A percentile compares a stretch with the other conserved stretches of the same genome.
phyloP scores from a whole-genome alignment of 169 alveolate genomes.

The Theileria parva region DNA sequence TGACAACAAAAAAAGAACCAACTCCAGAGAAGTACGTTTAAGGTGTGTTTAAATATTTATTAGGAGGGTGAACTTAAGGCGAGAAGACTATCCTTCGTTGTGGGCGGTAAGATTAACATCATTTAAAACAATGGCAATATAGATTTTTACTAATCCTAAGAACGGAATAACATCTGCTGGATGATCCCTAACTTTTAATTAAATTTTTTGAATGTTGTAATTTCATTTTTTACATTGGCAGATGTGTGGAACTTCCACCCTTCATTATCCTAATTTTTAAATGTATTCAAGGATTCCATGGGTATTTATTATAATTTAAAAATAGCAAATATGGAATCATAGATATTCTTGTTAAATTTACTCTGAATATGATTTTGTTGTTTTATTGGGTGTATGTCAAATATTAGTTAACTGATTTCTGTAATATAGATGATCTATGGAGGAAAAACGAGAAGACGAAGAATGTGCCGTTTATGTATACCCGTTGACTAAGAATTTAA shows the following conservation, averaged over 20 bases:
- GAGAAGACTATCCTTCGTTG: slow-evolving; percentile 20
- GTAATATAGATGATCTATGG: slow-evolving; percentile 7
- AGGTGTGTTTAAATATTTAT: not conserved
- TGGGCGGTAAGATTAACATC: slow-evolving; percentile 3
- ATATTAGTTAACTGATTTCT: not conserved
- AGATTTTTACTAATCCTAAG: slow-evolving; percentile 26
- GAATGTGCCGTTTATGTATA: slow-evolving; percentile 23
- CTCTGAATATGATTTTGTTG: not conserved
- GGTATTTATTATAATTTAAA: not conserved
- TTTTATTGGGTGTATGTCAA: not conserved
- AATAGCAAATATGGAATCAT: no score
- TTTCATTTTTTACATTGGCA: not conserved
- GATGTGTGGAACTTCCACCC: not conserved
- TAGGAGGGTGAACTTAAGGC: not conserved
- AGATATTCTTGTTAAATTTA: no score
- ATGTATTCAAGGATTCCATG: not conserved
- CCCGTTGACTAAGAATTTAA: slow-evolving; percentile 56
- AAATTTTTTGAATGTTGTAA: not conserved
- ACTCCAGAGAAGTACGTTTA: not conserved
- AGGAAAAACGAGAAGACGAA: not conserved
- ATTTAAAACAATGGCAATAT: not conserved
- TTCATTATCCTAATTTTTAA: no score
- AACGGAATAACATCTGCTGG: slow-evolving; percentile 24
- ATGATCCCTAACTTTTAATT: not conserved
- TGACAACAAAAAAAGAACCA: not conserved